phyloP scores from a whole-genome alignment of 768 basidiomycete species.

The Pisolithus orientalis region DNA sequence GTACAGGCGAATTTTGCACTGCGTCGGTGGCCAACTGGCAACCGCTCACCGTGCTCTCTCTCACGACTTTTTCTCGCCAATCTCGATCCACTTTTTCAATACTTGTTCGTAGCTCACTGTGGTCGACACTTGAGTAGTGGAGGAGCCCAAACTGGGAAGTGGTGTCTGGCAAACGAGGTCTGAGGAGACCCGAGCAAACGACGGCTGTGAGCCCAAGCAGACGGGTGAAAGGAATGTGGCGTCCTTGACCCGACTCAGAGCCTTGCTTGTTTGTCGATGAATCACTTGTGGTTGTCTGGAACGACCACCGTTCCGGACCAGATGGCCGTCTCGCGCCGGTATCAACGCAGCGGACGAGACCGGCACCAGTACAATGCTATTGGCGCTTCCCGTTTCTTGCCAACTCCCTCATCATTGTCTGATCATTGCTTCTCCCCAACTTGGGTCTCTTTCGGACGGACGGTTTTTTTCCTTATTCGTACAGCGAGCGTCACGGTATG shows the following conservation, averaged over 20 bases:
- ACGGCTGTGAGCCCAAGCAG: slow-evolving; percentile 85
- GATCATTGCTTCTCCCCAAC: too few relatives aligned
- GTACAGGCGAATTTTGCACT: slow-evolving; percentile 48
- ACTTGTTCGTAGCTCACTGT: slow-evolving; percentile 52
- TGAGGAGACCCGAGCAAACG: slow-evolving; percentile 69
- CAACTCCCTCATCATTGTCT: too few relatives aligned
- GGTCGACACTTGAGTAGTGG: slow-evolving; percentile 48
- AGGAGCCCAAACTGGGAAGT: slow-evolving; percentile 46
- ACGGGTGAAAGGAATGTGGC: slow-evolving; percentile 87
- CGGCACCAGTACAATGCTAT: too few relatives aligned
- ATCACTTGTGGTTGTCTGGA: slow-evolving; percentile 31
- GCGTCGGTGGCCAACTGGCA: slow-evolving; percentile 51
- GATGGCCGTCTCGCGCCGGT: too few relatives aligned
- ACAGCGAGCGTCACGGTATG: too few relatives aligned
- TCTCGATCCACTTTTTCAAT: slow-evolving; percentile 50
- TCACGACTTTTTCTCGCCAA: slow-evolving; percentile 81
- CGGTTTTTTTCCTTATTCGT: too few relatives aligned
- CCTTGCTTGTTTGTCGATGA: slow-evolving; percentile 69
- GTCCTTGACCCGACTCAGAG: slow-evolving; percentile 83
- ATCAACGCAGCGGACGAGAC: too few relatives aligned
- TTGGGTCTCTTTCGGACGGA: too few relatives aligned
- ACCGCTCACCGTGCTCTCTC: slow-evolving; percentile 90
- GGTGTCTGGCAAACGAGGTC: slow-evolving; percentile 51
- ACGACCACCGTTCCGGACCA: too few relatives aligned
- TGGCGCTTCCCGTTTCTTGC: too few relatives aligned